Base-by-base conservation (phyloP, 805 yeast species). In the Saturnispora mendoncae region DNA sequence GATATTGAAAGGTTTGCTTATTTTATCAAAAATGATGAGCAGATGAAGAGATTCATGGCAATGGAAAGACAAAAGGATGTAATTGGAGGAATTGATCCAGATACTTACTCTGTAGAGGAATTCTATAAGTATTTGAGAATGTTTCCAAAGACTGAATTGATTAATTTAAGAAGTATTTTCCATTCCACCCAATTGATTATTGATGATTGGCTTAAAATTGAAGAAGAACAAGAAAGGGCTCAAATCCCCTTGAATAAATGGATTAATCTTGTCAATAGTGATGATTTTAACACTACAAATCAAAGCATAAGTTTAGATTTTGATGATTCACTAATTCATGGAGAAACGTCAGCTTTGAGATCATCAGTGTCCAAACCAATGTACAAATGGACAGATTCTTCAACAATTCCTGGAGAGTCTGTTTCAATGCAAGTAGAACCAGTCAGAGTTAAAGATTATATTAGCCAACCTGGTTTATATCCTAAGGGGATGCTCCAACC, bases 401-500 rank as follows among this genome's bases (percentile, higher is more conserved):
- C 40, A 3, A 32, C 10, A 4, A n/a, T 41, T 6, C 46, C 48
- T 2, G 62, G 61, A 4, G 64, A 58, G 37, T 33, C 54, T 2
- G 54, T 60, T 3, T 35, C 56, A 17, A 42, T 60, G 36, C 49
- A 51, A 39, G 65, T 60, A 10, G 55, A 51, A n/a, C 64, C 64
- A 1, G 51, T 55, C 5, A 53, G 52, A 41, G 60, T 61, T 20
- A 23, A 24, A n/a, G 20, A 32, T 17, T 39, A 26, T 33, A 24
- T 25, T 9, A 37, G 25, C 6, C 34, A 27, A 21, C 7, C n/a
- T 18, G 39, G 45, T n/a, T 52, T 56, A 39, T 51, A 41, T 12
- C 58, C 60, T 0, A 64, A 58, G 29, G 67, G 66, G 2, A 55
- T 56, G 4, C 43, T 65, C 14, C 64, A 62, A 27, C 60, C 58